These are phyloP conservation scores for Salvia rosmarinus DNA, from an alignment of 257 asterid genomes.

Conservation along the genomic window DNA sequence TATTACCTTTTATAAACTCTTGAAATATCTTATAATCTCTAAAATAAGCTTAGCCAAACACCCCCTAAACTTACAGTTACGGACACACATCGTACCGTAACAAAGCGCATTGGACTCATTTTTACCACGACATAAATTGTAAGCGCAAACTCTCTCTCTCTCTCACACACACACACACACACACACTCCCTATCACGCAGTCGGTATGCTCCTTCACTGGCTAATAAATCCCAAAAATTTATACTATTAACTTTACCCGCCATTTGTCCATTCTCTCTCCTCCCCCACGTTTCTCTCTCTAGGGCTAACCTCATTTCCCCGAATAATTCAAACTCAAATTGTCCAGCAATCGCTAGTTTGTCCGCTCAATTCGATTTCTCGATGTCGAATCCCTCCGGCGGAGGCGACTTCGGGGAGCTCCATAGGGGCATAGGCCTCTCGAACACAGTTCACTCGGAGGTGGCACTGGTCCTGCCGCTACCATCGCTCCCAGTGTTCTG, in stretches of 20 bases:
- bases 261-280: constrained; percentile 52
- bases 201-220: constrained; percentile 17
- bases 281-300: constrained; percentile 52
- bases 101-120: constrained; percentile 27
- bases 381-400: constrained; percentile 55
- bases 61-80: constrained; percentile 16
- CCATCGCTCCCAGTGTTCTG: constrained; percentile 95
- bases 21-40: too few relatives aligned
- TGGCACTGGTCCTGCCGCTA: constrained; percentile 81
- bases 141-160: constrained; percentile 19
- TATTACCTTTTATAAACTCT: too few relatives aligned
- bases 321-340: constrained; percentile 39
- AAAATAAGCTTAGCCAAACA: too few relatives aligned
- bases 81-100: constrained; percentile 17
- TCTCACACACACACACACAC: background rate
- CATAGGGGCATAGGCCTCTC: constrained; percentile 82
- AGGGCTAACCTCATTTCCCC: constrained; percentile 50
- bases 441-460: constrained; percentile 85
- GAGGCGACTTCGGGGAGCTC: constrained; percentile 42
- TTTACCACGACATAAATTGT: constrained; percentile 36
- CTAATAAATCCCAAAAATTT: constrained; percentile 37
- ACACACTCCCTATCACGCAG: too few relatives aligned
- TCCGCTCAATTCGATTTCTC: constrained; percentile 26
- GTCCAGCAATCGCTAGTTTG: constrained; percentile 18
- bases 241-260: constrained; percentile 61